These are phyloP conservation scores for Pterocarpus santalinus DNA, from an alignment of 306 rosid species.

Conservation along the genomic window DNA sequence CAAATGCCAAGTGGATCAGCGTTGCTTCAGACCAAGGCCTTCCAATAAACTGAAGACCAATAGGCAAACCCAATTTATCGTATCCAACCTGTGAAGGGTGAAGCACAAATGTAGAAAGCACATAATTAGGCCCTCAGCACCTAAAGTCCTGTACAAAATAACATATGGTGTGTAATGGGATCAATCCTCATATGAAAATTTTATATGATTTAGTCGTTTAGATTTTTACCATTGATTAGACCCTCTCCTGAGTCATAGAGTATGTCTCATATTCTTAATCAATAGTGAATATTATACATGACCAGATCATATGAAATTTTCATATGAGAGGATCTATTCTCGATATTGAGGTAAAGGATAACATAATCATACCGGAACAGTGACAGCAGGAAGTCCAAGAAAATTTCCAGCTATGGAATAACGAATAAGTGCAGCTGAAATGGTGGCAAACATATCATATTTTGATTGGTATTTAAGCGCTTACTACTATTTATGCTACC, in stretches of 20 bases:
- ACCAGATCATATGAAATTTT: no score
- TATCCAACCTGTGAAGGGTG: slow-evolving; percentile 75
- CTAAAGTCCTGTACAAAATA: slow-evolving; percentile 13
- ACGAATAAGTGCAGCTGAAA: slow-evolving; percentile 90
- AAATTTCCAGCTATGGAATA: slow-evolving; percentile 92
- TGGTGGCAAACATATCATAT: slow-evolving; percentile 2
- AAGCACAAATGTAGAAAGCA: slow-evolving; percentile 17
- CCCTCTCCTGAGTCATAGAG: no score
- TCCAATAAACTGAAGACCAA: slow-evolving; percentile 95
- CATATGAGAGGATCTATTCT: no score
- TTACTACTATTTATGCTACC: background rate
- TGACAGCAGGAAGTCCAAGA: slow-evolving; percentile 90
- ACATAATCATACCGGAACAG: slow-evolving; percentile 73
- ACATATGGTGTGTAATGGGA: background rate
- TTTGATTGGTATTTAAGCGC: background rate
- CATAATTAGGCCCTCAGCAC: background rate
- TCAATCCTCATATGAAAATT: no score
- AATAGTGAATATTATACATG: no score
- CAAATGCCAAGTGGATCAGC: slow-evolving; percentile 75
- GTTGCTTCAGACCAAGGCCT: slow-evolving; percentile 96
- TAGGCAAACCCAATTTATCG: slow-evolving; percentile 84
- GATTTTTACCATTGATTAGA: no score
- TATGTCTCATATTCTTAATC: no score
- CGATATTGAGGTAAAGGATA: background rate
- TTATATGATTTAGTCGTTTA: no score